A percentile compares a stretch with the other conserved stretches of the same genome.
Conservation (phyloP, 2,329 filamentous ascomycete genomes). For the Neurospora sp. region DNA sequence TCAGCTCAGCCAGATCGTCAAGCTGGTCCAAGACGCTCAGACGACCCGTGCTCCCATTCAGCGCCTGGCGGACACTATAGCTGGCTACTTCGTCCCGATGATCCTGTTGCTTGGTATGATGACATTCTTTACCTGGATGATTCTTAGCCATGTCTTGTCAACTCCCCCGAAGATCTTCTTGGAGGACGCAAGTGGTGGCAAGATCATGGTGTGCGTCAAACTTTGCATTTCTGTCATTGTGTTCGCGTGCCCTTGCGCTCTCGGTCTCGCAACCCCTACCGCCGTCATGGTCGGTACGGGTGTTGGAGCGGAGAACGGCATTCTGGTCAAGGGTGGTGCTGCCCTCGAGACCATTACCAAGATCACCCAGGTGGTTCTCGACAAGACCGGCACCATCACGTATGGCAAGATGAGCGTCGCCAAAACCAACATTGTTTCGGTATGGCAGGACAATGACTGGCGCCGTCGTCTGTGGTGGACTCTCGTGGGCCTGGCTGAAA, state of each 20-base stretch:
- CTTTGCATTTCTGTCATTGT: constrained; percentile 98
- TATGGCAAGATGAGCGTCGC: constrained; percentile 93
- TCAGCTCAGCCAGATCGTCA: constrained; percentile 94
- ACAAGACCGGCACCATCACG: constrained; percentile 94
- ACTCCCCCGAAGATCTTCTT: constrained; percentile 86
- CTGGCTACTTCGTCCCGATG: constrained; percentile 86
- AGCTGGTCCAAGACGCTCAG: constrained; percentile 95
- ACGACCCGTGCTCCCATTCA: constrained; percentile 92
- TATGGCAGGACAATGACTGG: constrained; percentile 62
- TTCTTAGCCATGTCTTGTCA: constrained; percentile 75
- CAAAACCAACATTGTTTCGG: constrained; percentile 52
- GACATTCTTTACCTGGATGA: constrained; percentile 90
- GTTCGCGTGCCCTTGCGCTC: constrained; percentile 91
- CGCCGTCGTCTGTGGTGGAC: constrained; percentile 82
- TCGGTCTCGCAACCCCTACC: constrained; percentile 92
- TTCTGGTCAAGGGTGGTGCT: constrained; percentile 93
- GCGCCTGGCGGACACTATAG: constrained; percentile 78
- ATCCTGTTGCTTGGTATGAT: constrained; percentile 76
- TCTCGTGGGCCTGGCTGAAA: constrained; percentile 89
- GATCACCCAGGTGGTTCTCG: constrained; percentile 80
- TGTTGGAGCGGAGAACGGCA: constrained; percentile 87
- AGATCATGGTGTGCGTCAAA: constrained; percentile 93
- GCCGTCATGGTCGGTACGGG: constrained; percentile 99
- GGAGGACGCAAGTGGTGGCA: constrained; percentile 71
- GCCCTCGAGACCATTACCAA: constrained; percentile 86